phyloP scores from a whole-genome alignment of 805 yeast genomes.

The Myxozyma neglecta region DNA sequence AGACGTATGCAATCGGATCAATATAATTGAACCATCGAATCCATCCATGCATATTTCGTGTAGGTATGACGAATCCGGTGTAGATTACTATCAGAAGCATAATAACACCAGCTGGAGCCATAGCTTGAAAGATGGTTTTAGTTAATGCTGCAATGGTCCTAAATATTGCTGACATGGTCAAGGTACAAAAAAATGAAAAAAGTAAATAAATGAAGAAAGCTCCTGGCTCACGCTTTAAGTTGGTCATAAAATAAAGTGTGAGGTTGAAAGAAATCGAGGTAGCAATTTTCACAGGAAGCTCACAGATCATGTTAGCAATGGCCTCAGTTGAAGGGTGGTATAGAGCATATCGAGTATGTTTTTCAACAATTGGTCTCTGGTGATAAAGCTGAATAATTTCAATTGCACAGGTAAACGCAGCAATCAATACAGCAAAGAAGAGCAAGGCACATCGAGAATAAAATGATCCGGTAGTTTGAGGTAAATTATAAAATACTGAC shows the following conservation, averaged over 20 bases:
- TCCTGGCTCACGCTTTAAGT: conserved; percentile 52
- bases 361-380: conserved; percentile 59
- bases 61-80: conserved; percentile 55
- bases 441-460: conserved; percentile 63
- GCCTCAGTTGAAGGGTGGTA: conserved; percentile 77
- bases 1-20: conserved; percentile 49
- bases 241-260: conserved; percentile 58
- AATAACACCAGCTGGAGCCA: conserved; percentile 57
- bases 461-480: conserved; percentile 54
- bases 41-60: conserved; percentile 51
- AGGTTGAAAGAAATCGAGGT: conserved; percentile 49
- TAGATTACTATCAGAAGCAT: conserved; percentile 55
- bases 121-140: conserved; percentile 56
- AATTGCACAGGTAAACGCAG: conserved; percentile 49
- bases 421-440: conserved; percentile 47
- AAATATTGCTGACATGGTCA: conserved; percentile 54
- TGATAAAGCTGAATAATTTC: conserved; percentile 49
- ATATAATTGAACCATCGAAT: conserved; percentile 52
- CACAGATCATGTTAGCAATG: conserved; percentile 58
- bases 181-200: conserved; percentile 47
- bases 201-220: conserved; percentile 54
- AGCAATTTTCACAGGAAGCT: conserved; percentile 59
- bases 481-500: conserved; percentile 58
- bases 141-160: conserved; percentile 54
- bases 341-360: conserved; percentile 69